Base-by-base conservation (phyloP, 176 grass and related monocot species). In the Saccharum officinarum region DNA sequence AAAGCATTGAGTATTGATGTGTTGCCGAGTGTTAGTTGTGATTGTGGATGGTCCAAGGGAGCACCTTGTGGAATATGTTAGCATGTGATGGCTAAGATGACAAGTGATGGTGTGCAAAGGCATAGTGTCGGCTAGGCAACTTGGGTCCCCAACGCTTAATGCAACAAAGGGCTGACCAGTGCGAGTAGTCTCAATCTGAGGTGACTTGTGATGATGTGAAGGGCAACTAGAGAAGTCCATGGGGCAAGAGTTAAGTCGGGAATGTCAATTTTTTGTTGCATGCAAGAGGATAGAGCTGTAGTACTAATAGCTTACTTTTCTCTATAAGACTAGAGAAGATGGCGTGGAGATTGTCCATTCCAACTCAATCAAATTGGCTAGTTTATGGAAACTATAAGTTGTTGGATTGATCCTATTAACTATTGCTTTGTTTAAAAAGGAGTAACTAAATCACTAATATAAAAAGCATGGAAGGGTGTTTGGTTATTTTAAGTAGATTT, bases 401-500 rank as follows among this genome's bases (percentile, higher is more conserved):
- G 40, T 66, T 79, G 40, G 42, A 30, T 79, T 79, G 60, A 13
- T 74, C 71, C 25, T 74, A 49, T 31, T 31, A 49, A 13, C 23
- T 20, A 28, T 46, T 59, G 18, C 26, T 72, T 39, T 40, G 16
- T 59, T 71, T 54, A 42, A 12, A 54, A 70, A 81, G 14, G 46
- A 67, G 64, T 15, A 47, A 73, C 70, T 71, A 0, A 44, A 47
- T 28, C 9, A 44, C 39, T 44, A 25, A 12, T 40, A n/a, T n/a
- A 70, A 41, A 44, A 42, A 44, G 11, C 14, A 25, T 14, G 4
- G 25, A 44, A 28, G 62, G 62, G 25, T 31, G 26, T 65, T 31
- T 65, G 62, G 41, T 49, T 67, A 67, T 17, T 76, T 2, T 38
- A 65, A 75, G 38, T 84, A 76, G 17, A 69, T 59, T 67, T 68